Evolutionary conservation across 2,329 filamentous ascomycete genomes (phyloP).

Genomic region (Fusarium sp.): DNA sequence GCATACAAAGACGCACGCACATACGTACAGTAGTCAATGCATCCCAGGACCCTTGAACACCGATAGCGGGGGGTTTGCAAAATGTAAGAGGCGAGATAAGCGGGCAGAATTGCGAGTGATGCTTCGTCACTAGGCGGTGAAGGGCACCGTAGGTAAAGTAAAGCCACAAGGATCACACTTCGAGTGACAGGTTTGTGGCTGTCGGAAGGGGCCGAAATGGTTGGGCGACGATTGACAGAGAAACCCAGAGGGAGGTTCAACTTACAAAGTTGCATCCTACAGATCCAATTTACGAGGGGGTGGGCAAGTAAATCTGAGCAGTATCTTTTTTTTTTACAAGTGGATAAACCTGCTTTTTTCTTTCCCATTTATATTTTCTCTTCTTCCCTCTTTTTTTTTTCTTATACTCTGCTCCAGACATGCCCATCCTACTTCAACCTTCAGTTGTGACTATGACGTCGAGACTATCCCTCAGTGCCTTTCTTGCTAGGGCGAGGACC

Average conservation of each 20-base stretch:
- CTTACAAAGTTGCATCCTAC: constrained; percentile 29
- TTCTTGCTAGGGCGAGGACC: constrained; percentile 61
- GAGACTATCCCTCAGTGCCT: constrained; percentile 57
- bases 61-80: constrained; percentile 28
- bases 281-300: neutral
- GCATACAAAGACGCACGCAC: neutral
- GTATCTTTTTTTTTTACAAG: constrained; percentile 6
- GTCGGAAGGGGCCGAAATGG: constrained; percentile 5
- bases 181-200: constrained; percentile 21
- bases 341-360: neutral
- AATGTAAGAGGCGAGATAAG: constrained; percentile 16
- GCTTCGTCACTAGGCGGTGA: constrained; percentile 24
- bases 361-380: neutral
- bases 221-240: constrained; percentile 18
- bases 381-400: neutral
- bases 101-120: constrained; percentile 27
- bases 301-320: neutral
- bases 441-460: constrained; percentile 40
- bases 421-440: neutral
- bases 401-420: neutral
- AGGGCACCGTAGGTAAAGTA: neutral
- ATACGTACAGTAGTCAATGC: neutral
- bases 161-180: constrained; percentile 8
- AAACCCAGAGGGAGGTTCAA: constrained; percentile 1
- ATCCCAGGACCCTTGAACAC: constrained; percentile 23